Conservation (phyloP, 2,329 filamentous ascomycete species). For the Pseudogymnoascus sp. region DNA sequence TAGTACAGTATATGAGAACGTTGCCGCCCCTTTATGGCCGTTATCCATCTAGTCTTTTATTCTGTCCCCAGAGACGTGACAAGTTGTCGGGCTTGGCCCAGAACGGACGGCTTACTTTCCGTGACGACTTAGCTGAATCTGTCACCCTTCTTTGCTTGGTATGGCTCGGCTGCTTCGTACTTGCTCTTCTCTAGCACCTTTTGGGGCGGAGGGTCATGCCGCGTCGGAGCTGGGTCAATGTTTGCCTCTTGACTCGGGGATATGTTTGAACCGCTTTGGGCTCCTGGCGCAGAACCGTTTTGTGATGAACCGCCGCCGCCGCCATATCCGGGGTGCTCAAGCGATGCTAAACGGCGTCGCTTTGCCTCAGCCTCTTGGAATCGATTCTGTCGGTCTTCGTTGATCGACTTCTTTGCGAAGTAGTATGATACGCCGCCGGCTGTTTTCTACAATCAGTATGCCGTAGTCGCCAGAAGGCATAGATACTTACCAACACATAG, state of each 20-base stretch:
- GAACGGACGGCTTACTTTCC: background rate
- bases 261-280: conserved; percentile 42
- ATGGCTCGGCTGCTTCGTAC: conserved; percentile 75
- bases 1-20: background rate
- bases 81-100: background rate
- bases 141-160: conserved; percentile 73
- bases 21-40: background rate
- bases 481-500: conserved; percentile 65
- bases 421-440: conserved; percentile 89
- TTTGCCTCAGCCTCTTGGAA: conserved; percentile 59
- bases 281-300: conserved; percentile 38
- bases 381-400: conserved; percentile 71
- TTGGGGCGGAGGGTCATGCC: conserved; percentile 67
- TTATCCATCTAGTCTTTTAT: background rate
- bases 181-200: conserved; percentile 71
- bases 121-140: conserved; percentile 53
- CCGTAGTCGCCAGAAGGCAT: background rate
- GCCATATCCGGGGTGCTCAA: conserved; percentile 40
- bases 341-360: conserved; percentile 46
- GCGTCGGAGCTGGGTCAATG: conserved; percentile 75
- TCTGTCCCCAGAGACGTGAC: background rate
- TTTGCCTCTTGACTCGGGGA: conserved; percentile 66
- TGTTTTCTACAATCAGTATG: conserved; percentile 29
- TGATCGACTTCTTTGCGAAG: conserved; percentile 92
- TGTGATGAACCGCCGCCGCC: conserved; percentile 21